These are phyloP conservation scores for Nemania serpens DNA, from an alignment of 2,329 filamentous ascomycete species.

Conservation along the genomic window DNA sequence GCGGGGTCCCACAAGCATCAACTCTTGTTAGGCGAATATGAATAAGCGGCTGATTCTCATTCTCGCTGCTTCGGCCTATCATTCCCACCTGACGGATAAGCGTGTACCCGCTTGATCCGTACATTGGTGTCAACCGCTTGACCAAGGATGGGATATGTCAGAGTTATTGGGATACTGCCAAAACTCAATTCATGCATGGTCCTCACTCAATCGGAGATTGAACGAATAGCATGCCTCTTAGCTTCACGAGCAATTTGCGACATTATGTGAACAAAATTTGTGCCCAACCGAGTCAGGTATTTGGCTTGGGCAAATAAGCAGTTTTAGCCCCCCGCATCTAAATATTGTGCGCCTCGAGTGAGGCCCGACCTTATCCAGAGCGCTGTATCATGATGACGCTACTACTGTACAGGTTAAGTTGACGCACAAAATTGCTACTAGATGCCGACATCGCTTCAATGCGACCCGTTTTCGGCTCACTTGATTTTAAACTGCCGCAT, in stretches of 20 bases:
- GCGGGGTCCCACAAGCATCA: not conserved
- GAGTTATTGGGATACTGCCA: not conserved
- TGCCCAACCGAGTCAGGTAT: constrained; percentile 4
- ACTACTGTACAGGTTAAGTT: constrained; percentile 17
- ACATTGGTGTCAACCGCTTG: not conserved
- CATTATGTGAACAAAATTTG: not conserved
- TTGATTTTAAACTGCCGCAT: constrained; percentile 19
- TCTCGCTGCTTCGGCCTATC: not conserved
- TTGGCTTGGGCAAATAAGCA: not conserved
- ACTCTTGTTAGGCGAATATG: not conserved
- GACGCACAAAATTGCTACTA: not conserved
- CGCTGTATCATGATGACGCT: constrained; percentile 18
- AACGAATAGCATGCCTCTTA: constrained; percentile 3
- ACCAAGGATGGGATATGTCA: not conserved
- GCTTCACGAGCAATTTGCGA: not conserved
- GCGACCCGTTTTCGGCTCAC: constrained; percentile 20
- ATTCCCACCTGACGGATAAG: not conserved
- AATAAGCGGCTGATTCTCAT: not conserved
- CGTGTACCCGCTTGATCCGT: not conserved
- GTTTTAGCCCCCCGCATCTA: constrained; percentile 21
- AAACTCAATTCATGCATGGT: not conserved
- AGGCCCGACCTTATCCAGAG: constrained; percentile 5
- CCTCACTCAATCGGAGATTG: not conserved
- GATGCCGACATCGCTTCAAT: constrained; percentile 24
- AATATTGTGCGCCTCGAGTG: constrained; percentile 15